A percentile compares a stretch with the other conserved stretches of the same genome.
These are phyloP conservation scores for Kurtzmaniella cleridarum DNA, from an alignment of 805 yeast genomes.

Conservation along the genomic window DNA sequence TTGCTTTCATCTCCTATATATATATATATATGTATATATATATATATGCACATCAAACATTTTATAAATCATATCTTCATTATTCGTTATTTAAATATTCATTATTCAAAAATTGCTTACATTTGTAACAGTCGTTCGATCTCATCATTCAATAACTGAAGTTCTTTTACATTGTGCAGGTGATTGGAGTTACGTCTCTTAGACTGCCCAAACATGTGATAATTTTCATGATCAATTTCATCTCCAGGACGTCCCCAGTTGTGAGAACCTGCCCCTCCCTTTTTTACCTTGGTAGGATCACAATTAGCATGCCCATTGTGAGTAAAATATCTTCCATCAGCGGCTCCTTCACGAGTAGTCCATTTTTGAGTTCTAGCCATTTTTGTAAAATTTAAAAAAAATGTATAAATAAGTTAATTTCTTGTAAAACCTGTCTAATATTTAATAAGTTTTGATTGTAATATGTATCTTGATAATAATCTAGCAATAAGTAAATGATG, in stretches of 20 bases:
- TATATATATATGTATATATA: too few species aligned
- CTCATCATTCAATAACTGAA: constrained; percentile 17
- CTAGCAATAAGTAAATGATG: too few species aligned
- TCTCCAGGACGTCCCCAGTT: constrained; percentile 88
- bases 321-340: constrained; percentile 69
- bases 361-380: constrained; percentile 82
- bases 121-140: constrained; percentile 10
- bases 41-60: too few species aligned
- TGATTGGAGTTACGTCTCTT: constrained; percentile 39
- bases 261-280: constrained; percentile 78
- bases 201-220: constrained; percentile 15
- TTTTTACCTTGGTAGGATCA: constrained; percentile 74
- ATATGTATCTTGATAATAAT: too few species aligned
- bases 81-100: too few species aligned
- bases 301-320: constrained; percentile 65
- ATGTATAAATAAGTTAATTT: neutral
- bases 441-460: too few species aligned
- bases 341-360: constrained; percentile 58
- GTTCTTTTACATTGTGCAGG: constrained; percentile 22
- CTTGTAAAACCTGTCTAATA: neutral
- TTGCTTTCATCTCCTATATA: too few species aligned
- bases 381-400: constrained; percentile 2
- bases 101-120: too few species aligned
- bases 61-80: too few species aligned
- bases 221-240: constrained; percentile 59